Conservation (phyloP, 768 basidiomycete species). For the Tephrocybe sp. region DNA sequence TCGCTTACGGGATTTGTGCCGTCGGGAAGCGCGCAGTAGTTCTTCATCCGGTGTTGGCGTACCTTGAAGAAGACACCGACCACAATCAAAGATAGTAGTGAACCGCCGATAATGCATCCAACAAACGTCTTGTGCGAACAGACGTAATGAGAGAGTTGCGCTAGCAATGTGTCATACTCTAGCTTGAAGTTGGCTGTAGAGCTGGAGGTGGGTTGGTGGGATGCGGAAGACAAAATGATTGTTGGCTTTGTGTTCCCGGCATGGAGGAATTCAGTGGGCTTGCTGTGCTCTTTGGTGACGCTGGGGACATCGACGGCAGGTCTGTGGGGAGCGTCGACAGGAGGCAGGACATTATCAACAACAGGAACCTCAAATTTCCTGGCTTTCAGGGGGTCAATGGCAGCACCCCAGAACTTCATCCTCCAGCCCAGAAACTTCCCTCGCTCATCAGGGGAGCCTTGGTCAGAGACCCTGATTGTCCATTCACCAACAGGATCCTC, state of each 20-base stretch:
- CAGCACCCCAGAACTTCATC: conserved; percentile 88
- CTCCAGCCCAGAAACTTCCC: conserved; percentile 87
- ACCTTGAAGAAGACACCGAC: conserved; percentile 79
- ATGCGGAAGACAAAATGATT: background rate
- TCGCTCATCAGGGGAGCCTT: conserved; percentile 46
- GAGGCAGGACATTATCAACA: conserved; percentile 47
- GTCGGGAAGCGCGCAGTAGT: conserved; percentile 58
- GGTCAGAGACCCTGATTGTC: conserved; percentile 86
- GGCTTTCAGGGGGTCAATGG: conserved; percentile 66
- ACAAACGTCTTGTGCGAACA: conserved; percentile 83
- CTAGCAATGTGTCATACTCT: conserved; percentile 62
- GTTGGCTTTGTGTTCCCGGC: conserved; percentile 63
- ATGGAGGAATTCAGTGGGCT: conserved; percentile 84
- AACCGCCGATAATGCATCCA: conserved; percentile 69
- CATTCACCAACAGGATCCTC: conserved; percentile 91
- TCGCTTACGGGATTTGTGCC: conserved; percentile 76
- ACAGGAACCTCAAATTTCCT: conserved; percentile 58
- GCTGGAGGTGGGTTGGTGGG: conserved; percentile 27
- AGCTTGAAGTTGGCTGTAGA: conserved; percentile 21
- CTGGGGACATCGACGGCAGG: conserved; percentile 32
- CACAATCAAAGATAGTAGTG: conserved; percentile 63
- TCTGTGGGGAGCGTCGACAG: conserved; percentile 35
- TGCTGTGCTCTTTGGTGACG: conserved; percentile 62
- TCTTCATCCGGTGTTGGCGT: conserved; percentile 37
- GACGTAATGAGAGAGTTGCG: conserved; percentile 65